Base-by-base conservation (phyloP, 805 yeast genomes). In the Wickerhamomyces strasburgensis region DNA sequence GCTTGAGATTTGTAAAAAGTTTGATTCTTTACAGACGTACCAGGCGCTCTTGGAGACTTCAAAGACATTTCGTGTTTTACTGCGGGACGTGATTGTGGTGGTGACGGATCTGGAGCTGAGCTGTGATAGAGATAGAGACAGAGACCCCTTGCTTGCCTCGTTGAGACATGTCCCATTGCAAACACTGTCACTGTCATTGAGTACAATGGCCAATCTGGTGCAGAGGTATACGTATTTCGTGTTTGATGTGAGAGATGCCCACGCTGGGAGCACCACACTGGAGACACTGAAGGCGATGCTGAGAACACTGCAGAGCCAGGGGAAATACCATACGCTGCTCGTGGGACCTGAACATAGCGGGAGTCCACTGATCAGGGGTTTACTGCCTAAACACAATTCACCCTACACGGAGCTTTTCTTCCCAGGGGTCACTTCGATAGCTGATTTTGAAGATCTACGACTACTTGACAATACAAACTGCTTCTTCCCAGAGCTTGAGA, bases 401-500 rank as follows among this genome's bases (percentile, higher is more conserved):
- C 3, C 19, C 3, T 46, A 25, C 17, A 39, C 49, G 2, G 54
- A 49, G 34, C 46, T 47, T 23, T 42, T 28, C 33, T 38, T 49
- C 31, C 52, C 54, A 2, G 27, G 19, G 5, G 27, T 39, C 1
- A 25, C 27, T 3, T 16, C 31, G 14, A 48, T 49, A 19, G 41
- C 42, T 19, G 51, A 44, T 3, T 49, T 39, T 29, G 51, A 49
- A 29, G 54, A 49, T 19, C 26, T 49, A 4, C 31, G 54, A 27
- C 14, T 46, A n/a, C 17, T 49, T n/a, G 54, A 49, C 18, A 47
- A 49, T 30, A 48, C 52, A 5, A 33, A 43, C 6, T 49, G 54
- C 18, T 43, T 42, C 30, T 46, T 49, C 33, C 37, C 38, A 17
- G 33, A 34, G 14, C 25, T 49, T 6, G 32, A 38, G 18, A 27